Base-by-base conservation (phyloP, 1,284 basidiomycete genomes). In the Trichosporon sp. region DNA sequence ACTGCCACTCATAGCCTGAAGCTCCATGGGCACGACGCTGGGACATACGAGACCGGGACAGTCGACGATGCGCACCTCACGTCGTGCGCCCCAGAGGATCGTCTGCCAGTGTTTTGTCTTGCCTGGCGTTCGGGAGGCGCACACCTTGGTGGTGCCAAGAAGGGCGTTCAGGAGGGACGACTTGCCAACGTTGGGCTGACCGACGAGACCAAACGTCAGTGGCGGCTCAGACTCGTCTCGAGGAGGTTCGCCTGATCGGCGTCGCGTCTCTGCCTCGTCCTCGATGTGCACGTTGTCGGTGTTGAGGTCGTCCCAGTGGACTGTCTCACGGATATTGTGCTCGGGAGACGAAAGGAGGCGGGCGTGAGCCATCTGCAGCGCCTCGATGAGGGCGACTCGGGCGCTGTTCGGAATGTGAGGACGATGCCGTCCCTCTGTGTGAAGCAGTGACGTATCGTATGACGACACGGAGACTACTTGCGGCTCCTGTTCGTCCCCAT, bases 71-170 rank as follows among this genome's bases (percentile, higher is more conserved):
- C 91, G 90, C 71, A 96, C 87, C 73, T 92, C 90, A 1, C 87
- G 84, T 63, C 90, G 92, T 14, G 40, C 59, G 2, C 80, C 81
- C 91, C 91, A 95, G 81, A 91, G 95, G 66, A 94, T 88, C 0
- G 94, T 96, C 82, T 96, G 94, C 80, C 93, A 95, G 80, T 95
- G 93, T 83, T 95, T 96, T 1, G 93, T 96, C 92, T 97, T 97
- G 71, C 95, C 95, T 1, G 95, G 94, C 0, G 93, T 96, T 73
- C 90, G 90, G 1, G 92, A 94, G 4, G 94, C 93, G 74, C 90
- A 88, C 0, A 96, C 94, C 79, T 89, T 91, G 67, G 87, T 88
- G n/a, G 86, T 85, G 12, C 92, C 94, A 75, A 98, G 92, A 4
- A 98, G 84, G 0, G 94, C 94, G 79, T 98, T 98, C 56, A 98